Base-by-base conservation (phyloP, 140 eudicot genomes). In the Flaveria floridana region DNA sequence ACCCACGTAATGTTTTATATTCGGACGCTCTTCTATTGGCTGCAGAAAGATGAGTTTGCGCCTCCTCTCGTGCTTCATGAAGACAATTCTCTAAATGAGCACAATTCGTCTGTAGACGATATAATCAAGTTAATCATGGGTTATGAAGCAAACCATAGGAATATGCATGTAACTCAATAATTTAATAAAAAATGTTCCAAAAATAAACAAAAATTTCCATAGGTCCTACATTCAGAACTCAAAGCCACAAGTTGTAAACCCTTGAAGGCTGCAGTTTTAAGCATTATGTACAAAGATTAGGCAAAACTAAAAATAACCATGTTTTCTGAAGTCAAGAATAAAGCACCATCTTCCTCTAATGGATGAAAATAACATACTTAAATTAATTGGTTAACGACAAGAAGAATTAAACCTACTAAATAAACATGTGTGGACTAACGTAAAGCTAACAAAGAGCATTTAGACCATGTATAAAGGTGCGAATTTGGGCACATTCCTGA, bases 1-100 rank as follows among this genome's bases (percentile, higher is more conserved):
- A 86, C 19, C 82, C 80, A 63, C 92, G 92, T 62, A 92, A 67
- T 46, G 88, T 82, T 80, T 71, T 87, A 76, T 89, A 92, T 21
- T 89, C 86, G 25, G 92, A 89, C 71, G 92, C 92, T 80, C 87
- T 84, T 51, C 90, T 76, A 56, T 89, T 90, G 79, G 96, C 95
- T 1, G 95, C 88, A 80, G 89, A 88, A 8, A 87, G 95, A 87
- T 93, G 93, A 16, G 88, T 93, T 72, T 89, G 98, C 73, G 97
- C 96, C 84, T 93, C 95, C 78, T 90, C 84, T 68, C 96, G 86
- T 13, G 96, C 93, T 78, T 93, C 98, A 37, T 88, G 95, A 53
- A 93, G 86, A 76, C 93, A 87, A 59, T 88, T 93, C 79, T 93
- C 98, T 18, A 93, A 71, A 69, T 85, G 93, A 41, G 86, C 96